A percentile compares a stretch with the other conserved stretches of the same genome.
These are phyloP conservation scores for Pleomassaria siparia DNA, from an alignment of 2,329 filamentous ascomycete genomes.

Conservation along the genomic window DNA sequence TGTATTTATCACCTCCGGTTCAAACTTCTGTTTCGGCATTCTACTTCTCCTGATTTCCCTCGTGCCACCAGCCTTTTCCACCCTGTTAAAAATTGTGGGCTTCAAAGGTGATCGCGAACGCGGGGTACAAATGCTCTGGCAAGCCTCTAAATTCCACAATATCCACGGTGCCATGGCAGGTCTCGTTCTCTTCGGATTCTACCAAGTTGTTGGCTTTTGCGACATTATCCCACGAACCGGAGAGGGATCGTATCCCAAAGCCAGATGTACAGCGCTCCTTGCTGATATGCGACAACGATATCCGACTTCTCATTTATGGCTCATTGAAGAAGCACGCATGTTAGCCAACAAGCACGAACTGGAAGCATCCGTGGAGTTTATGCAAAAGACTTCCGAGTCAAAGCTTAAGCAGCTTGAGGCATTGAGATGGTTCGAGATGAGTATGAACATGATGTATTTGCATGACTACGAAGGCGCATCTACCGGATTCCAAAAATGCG, in stretches of 20 bases:
- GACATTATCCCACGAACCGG: constrained; percentile 75
- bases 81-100: constrained; percentile 82
- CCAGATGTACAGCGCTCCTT: constrained; percentile 68
- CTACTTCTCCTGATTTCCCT: constrained; percentile 86
- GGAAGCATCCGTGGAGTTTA: constrained; percentile 65
- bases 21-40: constrained; percentile 86
- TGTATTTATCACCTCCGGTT: constrained; percentile 84
- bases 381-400: constrained; percentile 62
- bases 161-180: constrained; percentile 91
- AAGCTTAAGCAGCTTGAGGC: constrained; percentile 88
- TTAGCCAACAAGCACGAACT: constrained; percentile 67
- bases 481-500: constrained; percentile 66
- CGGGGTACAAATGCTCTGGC: constrained; percentile 86
- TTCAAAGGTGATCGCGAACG: constrained; percentile 85
- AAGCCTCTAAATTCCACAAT: constrained; percentile 80
- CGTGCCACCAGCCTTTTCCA: constrained; percentile 87
- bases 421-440: constrained; percentile 81
- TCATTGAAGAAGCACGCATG: constrained; percentile 83
- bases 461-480: constrained; percentile 76
- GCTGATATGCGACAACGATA: constrained; percentile 74
- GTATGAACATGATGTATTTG: constrained; percentile 74
- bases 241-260: constrained; percentile 66
- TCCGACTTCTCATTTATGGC: constrained; percentile 81
- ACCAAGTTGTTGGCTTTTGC: constrained; percentile 83
- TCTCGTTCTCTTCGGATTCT: constrained; percentile 78